Evolutionary conservation across 805 yeast species (phyloP).

Genomic region (Candida pseudoglaebosa): DNA sequence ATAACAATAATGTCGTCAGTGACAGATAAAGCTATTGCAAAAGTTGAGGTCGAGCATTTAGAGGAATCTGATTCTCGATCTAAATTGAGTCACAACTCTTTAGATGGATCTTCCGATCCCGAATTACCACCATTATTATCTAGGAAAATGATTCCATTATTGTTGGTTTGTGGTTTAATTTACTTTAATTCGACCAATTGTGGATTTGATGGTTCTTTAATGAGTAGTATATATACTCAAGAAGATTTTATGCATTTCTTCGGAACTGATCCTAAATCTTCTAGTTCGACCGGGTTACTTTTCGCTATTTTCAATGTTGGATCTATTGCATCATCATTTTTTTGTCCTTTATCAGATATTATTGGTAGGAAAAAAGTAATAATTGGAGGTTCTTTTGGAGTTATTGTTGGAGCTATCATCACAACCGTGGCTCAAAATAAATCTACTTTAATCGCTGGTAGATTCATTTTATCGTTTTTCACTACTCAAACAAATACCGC

Average conservation of each 20-base stretch:
- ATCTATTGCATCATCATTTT: constrained; percentile 20
- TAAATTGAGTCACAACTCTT: background rate
- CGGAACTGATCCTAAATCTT: constrained; percentile 21
- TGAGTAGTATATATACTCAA: constrained; percentile 20
- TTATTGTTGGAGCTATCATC: constrained; percentile 26
- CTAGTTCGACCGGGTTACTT: constrained; percentile 33
- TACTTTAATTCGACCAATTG: constrained; percentile 39
- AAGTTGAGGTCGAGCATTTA: constrained; percentile 1
- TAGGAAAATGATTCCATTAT: constrained; percentile 9
- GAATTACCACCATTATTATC: constrained; percentile 6
- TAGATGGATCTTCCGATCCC: constrained; percentile 3
- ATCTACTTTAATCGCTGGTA: constrained; percentile 32
- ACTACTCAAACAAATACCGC: constrained; percentile 33
- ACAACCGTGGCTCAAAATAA: constrained; percentile 24
- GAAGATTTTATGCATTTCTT: constrained; percentile 14
- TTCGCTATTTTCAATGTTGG: constrained; percentile 30
- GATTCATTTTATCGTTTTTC: constrained; percentile 46
- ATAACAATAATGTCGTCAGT: background rate
- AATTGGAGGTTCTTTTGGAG: constrained; percentile 19
- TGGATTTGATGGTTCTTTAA: constrained; percentile 43
- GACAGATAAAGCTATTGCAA: background rate
- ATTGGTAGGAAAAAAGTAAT: constrained; percentile 35
- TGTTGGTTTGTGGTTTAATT: constrained; percentile 10
- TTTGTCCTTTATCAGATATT: constrained; percentile 27
- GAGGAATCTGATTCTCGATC: background rate